Percentiles rank a stretch among this genome's conserved stretches.
phyloP scores from a whole-genome alignment of 176 grass and related monocot species.

The Eragrostis nindensis region DNA sequence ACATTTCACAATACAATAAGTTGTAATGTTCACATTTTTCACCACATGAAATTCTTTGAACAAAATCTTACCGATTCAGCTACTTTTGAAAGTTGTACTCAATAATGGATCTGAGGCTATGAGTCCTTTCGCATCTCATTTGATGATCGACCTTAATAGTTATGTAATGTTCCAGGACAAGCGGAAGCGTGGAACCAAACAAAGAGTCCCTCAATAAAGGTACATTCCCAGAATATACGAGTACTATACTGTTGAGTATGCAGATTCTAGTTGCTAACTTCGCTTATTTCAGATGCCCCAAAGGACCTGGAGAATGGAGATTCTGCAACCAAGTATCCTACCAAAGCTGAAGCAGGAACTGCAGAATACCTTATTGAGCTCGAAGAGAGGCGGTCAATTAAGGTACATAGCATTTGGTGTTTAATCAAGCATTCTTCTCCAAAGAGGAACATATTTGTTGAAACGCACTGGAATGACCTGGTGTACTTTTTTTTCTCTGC shows the following conservation, averaged over 20 bases:
- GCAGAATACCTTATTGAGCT: slow-evolving; percentile 80
- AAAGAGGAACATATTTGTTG: not conserved
- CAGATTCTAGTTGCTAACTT: slow-evolving; percentile 29
- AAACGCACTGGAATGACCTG: not conserved
- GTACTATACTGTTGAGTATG: not conserved
- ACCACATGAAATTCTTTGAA: not conserved
- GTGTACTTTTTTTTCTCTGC: not conserved
- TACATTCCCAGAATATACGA: slow-evolving; percentile 11
- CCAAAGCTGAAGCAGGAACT: slow-evolving; percentile 83
- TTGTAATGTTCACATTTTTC: not conserved
- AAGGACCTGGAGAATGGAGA: slow-evolving; percentile 70
- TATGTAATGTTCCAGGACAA: slow-evolving; percentile 24
- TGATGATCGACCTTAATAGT: not conserved
- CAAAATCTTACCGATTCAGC: not conserved
- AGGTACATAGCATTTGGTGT: slow-evolving; percentile 47
- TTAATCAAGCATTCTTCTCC: not conserved
- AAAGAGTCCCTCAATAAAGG: slow-evolving; percentile 39
- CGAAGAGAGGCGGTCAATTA: slow-evolving; percentile 85
- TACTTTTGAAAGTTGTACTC: not conserved
- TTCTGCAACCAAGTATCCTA: slow-evolving; percentile 30
- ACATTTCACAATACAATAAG: not conserved
- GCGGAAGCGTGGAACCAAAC: not conserved
- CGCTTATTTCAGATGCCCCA: slow-evolving; percentile 34
- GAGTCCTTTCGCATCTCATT: not conserved
- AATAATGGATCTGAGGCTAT: not conserved